Conservation (phyloP, 768 basidiomycete species). For the Collybia nuda region DNA sequence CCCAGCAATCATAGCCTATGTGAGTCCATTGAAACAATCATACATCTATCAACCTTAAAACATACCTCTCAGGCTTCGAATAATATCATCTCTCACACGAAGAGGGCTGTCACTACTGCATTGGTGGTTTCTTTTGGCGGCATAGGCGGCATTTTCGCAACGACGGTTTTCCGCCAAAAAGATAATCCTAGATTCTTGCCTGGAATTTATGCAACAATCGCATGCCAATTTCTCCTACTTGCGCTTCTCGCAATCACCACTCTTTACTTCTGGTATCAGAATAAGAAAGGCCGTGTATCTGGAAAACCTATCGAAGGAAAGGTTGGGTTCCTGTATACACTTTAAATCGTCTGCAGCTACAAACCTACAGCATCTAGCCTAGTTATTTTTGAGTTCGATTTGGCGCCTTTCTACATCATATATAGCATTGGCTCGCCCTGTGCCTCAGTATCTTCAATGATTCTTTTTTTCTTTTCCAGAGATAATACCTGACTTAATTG, state of each 20-base stretch:
- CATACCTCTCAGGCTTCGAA: conserved; percentile 39
- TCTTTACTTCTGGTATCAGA: conserved; percentile 33
- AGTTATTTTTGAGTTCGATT: neutral
- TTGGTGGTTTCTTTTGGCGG: conserved; percentile 47
- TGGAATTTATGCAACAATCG: conserved; percentile 46
- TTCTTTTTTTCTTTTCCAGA: neutral
- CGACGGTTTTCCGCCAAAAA: conserved; percentile 43
- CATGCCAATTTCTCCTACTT: conserved; percentile 41
- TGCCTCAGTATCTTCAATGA: neutral
- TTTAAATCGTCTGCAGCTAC: conserved; percentile 16
- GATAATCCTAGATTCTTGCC: conserved; percentile 47
- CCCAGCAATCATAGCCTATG: conserved; percentile 50
- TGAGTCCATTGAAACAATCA: conserved; percentile 20
- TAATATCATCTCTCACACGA: conserved; percentile 49
- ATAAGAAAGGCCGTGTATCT: conserved; percentile 26
- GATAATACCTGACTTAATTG: too few relatives aligned
- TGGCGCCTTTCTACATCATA: too few relatives aligned
- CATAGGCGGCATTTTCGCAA: conserved; percentile 48
- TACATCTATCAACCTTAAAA: neutral
- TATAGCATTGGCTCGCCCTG: too few relatives aligned
- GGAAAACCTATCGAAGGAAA: conserved; percentile 28
- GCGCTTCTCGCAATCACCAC: conserved; percentile 39
- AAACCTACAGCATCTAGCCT: neutral
- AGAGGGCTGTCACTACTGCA: conserved; percentile 47
- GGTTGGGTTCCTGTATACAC: conserved; percentile 40